Percentiles rank a stretch among this genome's conserved stretches.
Conservation (phyloP, 1,284 basidiomycete genomes). For the Afroboletus lepidellus region DNA sequence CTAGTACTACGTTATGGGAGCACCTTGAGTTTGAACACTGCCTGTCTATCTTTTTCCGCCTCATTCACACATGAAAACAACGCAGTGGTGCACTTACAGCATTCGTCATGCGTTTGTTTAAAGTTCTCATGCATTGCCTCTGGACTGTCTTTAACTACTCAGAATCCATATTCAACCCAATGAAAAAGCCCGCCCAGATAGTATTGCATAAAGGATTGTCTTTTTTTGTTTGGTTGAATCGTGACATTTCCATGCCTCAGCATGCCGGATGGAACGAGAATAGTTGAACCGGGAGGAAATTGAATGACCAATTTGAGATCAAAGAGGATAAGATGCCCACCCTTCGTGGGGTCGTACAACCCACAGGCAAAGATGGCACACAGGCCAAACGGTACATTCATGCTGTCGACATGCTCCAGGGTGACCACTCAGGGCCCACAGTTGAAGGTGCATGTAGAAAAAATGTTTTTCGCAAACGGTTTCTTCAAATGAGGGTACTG, state of each 20-base stretch:
- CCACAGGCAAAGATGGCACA: conserved; percentile 11
- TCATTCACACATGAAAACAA: too few relatives aligned
- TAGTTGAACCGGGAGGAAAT: too few relatives aligned
- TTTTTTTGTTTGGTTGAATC: not conserved
- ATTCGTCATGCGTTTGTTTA: too few relatives aligned
- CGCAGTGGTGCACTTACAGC: too few relatives aligned
- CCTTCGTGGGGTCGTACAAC: not conserved
- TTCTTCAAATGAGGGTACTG: not conserved
- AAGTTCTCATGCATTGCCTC: too few relatives aligned
- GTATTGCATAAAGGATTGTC: conserved; percentile 12
- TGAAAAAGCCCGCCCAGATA: conserved; percentile 1
- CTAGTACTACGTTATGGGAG: too few relatives aligned
- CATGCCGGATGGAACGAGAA: conserved; percentile 10
- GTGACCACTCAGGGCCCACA: not conserved
- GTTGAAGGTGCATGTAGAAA: conserved; percentile 1
- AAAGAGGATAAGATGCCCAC: conserved; percentile 12
- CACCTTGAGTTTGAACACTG: too few relatives aligned
- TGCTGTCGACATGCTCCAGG: not conserved
- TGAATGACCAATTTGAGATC: not conserved
- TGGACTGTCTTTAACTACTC: not conserved
- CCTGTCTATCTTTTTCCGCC: too few relatives aligned
- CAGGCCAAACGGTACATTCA: conserved; percentile 5
- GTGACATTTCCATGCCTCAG: conserved; percentile 6
- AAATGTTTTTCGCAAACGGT: not conserved
- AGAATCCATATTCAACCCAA: conserved; percentile 1